A percentile compares a stretch with the other conserved stretches of the same genome.
Conservation (phyloP, 192 early-diverging fungal species). For the Entomortierella lignicola region DNA sequence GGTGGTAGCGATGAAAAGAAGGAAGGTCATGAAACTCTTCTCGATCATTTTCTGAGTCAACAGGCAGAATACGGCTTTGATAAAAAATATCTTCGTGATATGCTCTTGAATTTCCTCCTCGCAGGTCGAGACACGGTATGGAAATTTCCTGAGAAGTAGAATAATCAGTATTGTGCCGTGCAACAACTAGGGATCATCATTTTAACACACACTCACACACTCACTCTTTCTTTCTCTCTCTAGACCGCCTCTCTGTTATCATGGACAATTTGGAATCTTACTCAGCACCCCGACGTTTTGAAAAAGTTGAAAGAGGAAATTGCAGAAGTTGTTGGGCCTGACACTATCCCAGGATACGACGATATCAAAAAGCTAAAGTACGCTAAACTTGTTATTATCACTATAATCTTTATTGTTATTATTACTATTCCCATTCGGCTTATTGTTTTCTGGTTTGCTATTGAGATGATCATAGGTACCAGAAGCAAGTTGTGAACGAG, state of each 20-base stretch:
- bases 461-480: slow-evolving; percentile 52
- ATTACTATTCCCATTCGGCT: no score
- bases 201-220: no score
- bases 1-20: background rate
- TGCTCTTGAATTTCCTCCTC: slow-evolving; percentile 46
- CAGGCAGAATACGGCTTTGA: slow-evolving; percentile 30
- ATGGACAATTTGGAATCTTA: slow-evolving; percentile 38
- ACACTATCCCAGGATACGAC: slow-evolving; percentile 26
- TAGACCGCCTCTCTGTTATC: slow-evolving; percentile 44
- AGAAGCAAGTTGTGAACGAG: slow-evolving; percentile 67
- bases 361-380: slow-evolving; percentile 51
- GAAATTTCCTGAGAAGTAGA: no score
- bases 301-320: slow-evolving; percentile 30
- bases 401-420: no score
- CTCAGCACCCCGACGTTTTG: slow-evolving; percentile 24
- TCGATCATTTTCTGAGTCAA: slow-evolving; percentile 45
- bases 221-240: background rate
- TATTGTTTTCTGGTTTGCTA: no score
- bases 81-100: slow-evolving; percentile 39
- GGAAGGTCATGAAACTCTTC: slow-evolving; percentile 12
- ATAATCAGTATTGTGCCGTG: no score
- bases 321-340: slow-evolving; percentile 13
- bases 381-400: no score
- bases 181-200: no score
- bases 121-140: slow-evolving; percentile 51